Evolutionary conservation across 441 rosid species (phyloP), one percentile per base, ranked within the genome.

Genomic region (Corymbia calophylla): DNA sequence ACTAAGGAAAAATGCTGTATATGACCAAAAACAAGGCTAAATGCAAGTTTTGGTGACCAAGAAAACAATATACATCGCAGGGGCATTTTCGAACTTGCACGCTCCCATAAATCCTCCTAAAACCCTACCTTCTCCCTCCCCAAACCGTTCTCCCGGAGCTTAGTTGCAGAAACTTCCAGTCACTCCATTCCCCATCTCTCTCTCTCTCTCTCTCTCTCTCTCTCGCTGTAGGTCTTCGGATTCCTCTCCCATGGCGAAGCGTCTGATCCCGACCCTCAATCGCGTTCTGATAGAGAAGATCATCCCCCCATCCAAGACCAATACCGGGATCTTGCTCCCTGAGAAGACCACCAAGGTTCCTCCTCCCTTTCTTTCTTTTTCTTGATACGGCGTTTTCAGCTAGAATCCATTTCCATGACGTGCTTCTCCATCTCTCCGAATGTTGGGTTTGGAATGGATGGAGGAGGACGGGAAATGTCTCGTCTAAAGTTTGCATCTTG

Each of bases 301-400:
- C 47, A 32, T 93, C 53, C 96, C 94, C 91, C 97, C 97, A 55
- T 89, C 95, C 5, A 94, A 95, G 89, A 95, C 97, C 87, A 94
- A 93, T 62, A 90, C 94, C 44, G 97, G 97, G 55, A 94, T 95
- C 86, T 92, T 95, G 90, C 95, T 95, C 70, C 96, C 97, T 3
- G 95, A 95, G 94, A 94, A 92, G 88, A 90, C 96, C 62, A 17
- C 93, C 80, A 91, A 94, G 96, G 96, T 94, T 58, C 51, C 11
- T 14, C 86, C 35, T 35, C 23, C n/a, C 32, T 55, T 60, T 60
- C 64, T 31, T 64, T 8, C 5, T 49, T 49, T 23, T 19, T 9
- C 17, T 77, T 7, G 84, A 44, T 44, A 12, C 5, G 53, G 84
- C 7, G 4, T n/a, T 55, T 31, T 44, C 31, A 44, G 6, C 84